Evolutionary conservation across 78 protist species (phyloP).

Genomic region (Bigelowiella natans): DNA sequence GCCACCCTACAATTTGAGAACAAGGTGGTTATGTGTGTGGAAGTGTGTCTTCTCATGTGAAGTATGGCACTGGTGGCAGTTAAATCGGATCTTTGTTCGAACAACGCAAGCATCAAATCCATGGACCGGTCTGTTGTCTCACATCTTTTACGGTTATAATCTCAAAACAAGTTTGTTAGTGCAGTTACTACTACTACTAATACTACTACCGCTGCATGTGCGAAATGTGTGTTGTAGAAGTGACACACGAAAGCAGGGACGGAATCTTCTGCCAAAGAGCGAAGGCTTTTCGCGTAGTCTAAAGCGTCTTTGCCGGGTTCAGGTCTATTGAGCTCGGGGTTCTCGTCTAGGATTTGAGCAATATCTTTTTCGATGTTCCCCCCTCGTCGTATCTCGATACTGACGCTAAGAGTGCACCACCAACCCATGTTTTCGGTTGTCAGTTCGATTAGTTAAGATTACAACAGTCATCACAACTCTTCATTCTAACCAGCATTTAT

Average conservation of each 20-base stretch:
- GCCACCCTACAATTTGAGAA: neutral
- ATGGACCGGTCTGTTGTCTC: too few relatives aligned
- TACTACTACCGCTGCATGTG: neutral
- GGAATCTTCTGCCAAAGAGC: neutral
- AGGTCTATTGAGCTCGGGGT: neutral
- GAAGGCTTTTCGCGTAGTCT: neutral
- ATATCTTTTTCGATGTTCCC: neutral
- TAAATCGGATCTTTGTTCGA: too few relatives aligned
- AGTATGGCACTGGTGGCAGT: too few relatives aligned
- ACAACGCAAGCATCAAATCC: too few relatives aligned
- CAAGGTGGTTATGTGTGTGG: neutral
- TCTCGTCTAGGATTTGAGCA: neutral
- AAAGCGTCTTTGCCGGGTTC: neutral
- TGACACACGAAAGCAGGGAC: neutral
- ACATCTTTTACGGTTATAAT: neutral
- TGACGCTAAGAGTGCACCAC: neutral
- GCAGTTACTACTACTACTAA: neutral
- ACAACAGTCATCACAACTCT: neutral
- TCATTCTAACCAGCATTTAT: neutral
- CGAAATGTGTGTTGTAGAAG: neutral
- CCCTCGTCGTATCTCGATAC: neutral
- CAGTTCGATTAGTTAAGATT: too few relatives aligned
- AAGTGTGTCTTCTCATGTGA: neutral
- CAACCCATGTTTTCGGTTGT: too few relatives aligned
- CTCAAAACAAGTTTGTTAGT: neutral